These are phyloP conservation scores for Cryptococcus hybrid DNA, from an alignment of 1,284 basidiomycete genomes.

Conservation along the genomic window DNA sequence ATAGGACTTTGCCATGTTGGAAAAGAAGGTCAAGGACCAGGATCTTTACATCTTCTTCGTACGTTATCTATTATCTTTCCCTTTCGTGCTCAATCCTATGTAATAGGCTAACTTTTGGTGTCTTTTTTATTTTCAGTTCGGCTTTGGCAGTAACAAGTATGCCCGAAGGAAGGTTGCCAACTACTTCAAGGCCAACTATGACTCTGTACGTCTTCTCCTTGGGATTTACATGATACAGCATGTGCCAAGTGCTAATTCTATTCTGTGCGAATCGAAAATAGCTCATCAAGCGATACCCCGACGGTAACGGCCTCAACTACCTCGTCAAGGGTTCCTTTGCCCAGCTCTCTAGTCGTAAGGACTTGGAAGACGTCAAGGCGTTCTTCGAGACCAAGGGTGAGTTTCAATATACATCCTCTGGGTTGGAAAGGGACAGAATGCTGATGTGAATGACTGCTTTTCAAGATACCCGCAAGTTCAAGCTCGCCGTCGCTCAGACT, in stretches of 20 bases:
- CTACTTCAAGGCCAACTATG: conserved; percentile 63
- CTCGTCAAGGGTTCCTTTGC: conserved; percentile 58
- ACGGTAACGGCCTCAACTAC: conserved; percentile 59
- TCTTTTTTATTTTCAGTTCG: conserved; percentile 53
- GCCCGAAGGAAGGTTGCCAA: conserved; percentile 40
- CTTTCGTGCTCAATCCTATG: background rate
- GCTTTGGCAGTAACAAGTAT: conserved; percentile 42
- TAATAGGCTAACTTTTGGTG: conserved; percentile 15
- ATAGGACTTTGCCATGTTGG: conserved; percentile 61
- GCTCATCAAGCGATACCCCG: conserved; percentile 69
- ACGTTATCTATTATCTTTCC: conserved; percentile 7
- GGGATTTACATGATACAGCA: too few species aligned
- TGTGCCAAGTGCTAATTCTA: background rate
- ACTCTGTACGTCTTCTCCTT: conserved; percentile 54
- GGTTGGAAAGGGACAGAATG: background rate
- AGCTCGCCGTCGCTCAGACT: conserved; percentile 54
- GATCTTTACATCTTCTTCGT: conserved; percentile 59
- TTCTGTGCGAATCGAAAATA: conserved; percentile 34
- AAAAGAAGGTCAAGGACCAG: conserved; percentile 60
- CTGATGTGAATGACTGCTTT: background rate
- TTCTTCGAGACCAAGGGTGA: conserved; percentile 61
- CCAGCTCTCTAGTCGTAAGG: conserved; percentile 64
- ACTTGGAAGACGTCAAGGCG: conserved; percentile 64
- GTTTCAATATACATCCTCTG: background rate
- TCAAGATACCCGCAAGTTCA: conserved; percentile 51